Evolutionary conservation across 164 flowering plant genomes (phyloP).

Genomic region (Cinnamomum micranthum): DNA sequence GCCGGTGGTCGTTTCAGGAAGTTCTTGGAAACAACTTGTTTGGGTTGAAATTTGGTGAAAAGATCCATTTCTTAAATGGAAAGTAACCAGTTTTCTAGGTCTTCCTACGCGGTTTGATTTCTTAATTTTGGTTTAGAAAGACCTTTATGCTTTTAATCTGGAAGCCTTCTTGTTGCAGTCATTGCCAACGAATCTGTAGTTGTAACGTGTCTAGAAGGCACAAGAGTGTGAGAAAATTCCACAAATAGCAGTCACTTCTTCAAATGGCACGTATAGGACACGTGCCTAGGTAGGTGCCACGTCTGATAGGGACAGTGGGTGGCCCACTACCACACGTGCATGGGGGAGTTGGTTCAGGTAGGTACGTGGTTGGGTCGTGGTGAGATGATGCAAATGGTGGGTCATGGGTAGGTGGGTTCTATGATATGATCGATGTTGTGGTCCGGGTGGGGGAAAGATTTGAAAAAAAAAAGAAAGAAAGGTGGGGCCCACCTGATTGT

Average conservation of each 20-base stretch:
- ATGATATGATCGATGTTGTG: background rate
- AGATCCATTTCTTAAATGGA: background rate
- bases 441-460: background rate
- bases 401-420: background rate
- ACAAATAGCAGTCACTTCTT: conserved; percentile 5
- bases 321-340: background rate
- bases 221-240: conserved; percentile 20
- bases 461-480: background rate
- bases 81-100: background rate
- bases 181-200: background rate
- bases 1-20: conserved; percentile 21
- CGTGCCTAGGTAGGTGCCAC: background rate
- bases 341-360: background rate
- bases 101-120: background rate
- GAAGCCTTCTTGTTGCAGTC: background rate
- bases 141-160: background rate
- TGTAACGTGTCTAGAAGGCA: conserved; percentile 12
- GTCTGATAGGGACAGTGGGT: background rate
- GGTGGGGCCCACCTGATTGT: background rate
- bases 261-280: background rate
- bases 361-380: background rate
- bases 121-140: background rate
- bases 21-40: conserved; percentile 4
- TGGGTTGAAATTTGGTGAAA: background rate
- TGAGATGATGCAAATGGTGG: background rate